Percentiles rank a stretch among this genome's conserved stretches.
Evolutionary conservation across 73 alveolate species (phyloP).

Genomic region (Halteria grandinella): DNA sequence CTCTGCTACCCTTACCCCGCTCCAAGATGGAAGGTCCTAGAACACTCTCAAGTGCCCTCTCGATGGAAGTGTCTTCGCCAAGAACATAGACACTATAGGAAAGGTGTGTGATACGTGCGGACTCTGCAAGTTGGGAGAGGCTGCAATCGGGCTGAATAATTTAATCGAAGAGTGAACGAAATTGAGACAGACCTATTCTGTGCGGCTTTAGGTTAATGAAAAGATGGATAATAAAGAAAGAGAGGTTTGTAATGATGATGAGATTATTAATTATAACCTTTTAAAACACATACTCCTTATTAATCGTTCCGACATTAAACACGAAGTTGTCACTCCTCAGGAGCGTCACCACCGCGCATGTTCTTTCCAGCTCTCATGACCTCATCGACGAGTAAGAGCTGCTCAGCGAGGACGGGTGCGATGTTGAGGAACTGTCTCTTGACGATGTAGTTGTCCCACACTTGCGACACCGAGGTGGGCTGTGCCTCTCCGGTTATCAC

Average conservation of each 20-base stretch:
- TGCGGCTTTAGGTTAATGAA: neutral
- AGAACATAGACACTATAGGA: no score
- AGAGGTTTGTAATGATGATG: neutral
- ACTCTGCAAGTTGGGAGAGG: slow-evolving; percentile 41
- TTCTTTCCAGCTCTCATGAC: slow-evolving; percentile 98
- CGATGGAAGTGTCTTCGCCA: slow-evolving; percentile 26
- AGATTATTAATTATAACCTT: slow-evolving; percentile 4
- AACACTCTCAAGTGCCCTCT: slow-evolving; percentile 53
- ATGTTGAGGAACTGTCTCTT: slow-evolving; percentile 92
- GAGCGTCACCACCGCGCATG: slow-evolving; percentile 76
- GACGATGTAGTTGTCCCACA: slow-evolving; percentile 95
- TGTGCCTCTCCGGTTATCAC: slow-evolving; percentile 72
- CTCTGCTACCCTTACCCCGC: slow-evolving; percentile 32
- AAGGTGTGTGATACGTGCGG: slow-evolving; percentile 50
- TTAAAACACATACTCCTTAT: no score
- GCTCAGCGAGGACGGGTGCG: slow-evolving; percentile 97
- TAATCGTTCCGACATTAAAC: neutral
- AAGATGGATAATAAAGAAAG: neutral
- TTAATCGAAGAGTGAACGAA: slow-evolving; percentile 14
- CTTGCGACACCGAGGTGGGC: slow-evolving; percentile 45
- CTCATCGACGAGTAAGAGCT: slow-evolving; percentile 97
- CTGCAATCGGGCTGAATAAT: slow-evolving; percentile 33
- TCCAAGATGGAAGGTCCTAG: neutral
- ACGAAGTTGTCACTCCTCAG: slow-evolving; percentile 7
- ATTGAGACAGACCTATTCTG: neutral